Conservation (phyloP, 176 grass and related monocot species). For the Oryza longistaminata region DNA sequence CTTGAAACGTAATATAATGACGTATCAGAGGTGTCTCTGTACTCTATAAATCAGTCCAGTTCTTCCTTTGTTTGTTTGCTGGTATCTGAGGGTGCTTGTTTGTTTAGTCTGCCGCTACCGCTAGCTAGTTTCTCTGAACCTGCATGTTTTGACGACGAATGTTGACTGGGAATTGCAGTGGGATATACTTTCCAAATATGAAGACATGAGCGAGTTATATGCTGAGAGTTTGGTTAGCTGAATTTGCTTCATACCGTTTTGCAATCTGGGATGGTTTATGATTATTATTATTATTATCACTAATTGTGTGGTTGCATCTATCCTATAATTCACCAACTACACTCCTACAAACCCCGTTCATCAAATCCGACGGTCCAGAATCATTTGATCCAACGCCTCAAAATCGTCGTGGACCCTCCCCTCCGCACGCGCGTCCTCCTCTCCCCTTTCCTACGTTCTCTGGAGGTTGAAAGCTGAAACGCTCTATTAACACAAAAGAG, state of each 20-base stretch:
- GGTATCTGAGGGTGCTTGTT: neutral
- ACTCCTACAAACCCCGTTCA: too few species aligned
- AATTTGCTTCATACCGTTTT: neutral
- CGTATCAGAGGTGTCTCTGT: slow-evolving; percentile 1
- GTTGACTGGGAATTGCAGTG: neutral
- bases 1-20: slow-evolving; percentile 27
- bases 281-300: too few species aligned
- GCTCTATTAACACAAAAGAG: too few species aligned
- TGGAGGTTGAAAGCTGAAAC: too few species aligned
- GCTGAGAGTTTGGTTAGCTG: neutral
- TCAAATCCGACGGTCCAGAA: too few species aligned
- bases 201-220: neutral
- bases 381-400: too few species aligned
- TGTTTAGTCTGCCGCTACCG: neutral
- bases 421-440: too few species aligned
- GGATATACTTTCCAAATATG: neutral
- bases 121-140: neutral
- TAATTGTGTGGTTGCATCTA: too few species aligned
- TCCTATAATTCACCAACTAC: too few species aligned
- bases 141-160: neutral
- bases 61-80: neutral
- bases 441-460: too few species aligned
- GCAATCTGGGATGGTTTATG: neutral
- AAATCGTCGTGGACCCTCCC: too few species aligned
- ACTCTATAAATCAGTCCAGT: slow-evolving; percentile 9